A percentile compares a stretch with the other conserved stretches of the same genome.
phyloP scores from a whole-genome alignment of 2,329 filamentous ascomycete species.

The Neofusicoccum laricinum region DNA sequence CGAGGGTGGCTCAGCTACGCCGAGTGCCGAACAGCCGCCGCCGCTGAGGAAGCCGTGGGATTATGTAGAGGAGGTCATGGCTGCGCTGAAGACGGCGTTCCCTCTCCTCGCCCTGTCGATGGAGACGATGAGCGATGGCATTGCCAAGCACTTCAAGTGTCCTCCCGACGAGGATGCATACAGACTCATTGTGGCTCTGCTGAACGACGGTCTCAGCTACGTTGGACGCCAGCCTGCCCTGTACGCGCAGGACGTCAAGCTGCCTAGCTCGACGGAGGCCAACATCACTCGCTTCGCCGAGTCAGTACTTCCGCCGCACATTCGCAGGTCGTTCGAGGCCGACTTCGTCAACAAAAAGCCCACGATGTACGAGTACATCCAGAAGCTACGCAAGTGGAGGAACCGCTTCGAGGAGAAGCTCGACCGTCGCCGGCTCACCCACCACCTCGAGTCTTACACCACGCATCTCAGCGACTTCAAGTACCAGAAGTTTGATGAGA shows the following conservation, averaged over 20 bases:
- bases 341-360: slow-evolving; percentile 95
- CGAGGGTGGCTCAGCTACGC: slow-evolving; percentile 35
- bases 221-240: slow-evolving; percentile 82
- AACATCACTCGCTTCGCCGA: slow-evolving; percentile 97
- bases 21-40: slow-evolving; percentile 26
- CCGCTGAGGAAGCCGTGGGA: slow-evolving; percentile 82
- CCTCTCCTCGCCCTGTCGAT: slow-evolving; percentile 92
- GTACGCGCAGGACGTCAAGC: slow-evolving; percentile 86
- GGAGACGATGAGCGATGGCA: slow-evolving; percentile 99
- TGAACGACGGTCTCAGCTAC: slow-evolving; percentile 93
- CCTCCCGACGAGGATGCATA: slow-evolving; percentile 98
- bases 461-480: slow-evolving; percentile 93
- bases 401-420: slow-evolving; percentile 98
- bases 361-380: slow-evolving; percentile 98
- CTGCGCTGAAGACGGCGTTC: slow-evolving; percentile 93
- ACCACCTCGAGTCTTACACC: slow-evolving; percentile 80
- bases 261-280: slow-evolving; percentile 84
- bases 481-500: slow-evolving; percentile 97
- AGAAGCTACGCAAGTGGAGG: slow-evolving; percentile 91
- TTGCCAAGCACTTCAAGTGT: slow-evolving; percentile 98
- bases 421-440: slow-evolving; percentile 71
- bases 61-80: slow-evolving; percentile 92
- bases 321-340: slow-evolving; percentile 93
- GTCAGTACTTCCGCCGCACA: slow-evolving; percentile 90
- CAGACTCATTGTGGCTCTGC: slow-evolving; percentile 89